Conservation (phyloP, 257 asterid genomes). For the Euphrasia confusa region DNA sequence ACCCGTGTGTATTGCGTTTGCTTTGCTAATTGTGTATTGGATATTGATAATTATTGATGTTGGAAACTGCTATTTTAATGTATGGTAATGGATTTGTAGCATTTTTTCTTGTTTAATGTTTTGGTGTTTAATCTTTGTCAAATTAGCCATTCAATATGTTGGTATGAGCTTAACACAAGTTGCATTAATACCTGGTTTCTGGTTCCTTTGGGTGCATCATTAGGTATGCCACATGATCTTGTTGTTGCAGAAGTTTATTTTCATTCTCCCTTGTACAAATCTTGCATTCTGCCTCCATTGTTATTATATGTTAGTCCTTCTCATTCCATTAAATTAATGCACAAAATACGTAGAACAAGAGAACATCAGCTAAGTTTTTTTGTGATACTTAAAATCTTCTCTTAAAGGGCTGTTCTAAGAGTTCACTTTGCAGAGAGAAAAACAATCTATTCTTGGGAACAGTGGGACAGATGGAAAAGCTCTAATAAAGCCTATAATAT, state of each 20-base stretch:
- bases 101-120: neutral
- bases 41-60: conserved; percentile 1
- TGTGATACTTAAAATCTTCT: conserved; percentile 15
- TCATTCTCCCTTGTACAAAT: conserved; percentile 2
- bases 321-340: neutral
- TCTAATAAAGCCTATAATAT: conserved; percentile 67
- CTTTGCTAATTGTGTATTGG: neutral
- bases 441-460: conserved; percentile 45
- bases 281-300: conserved; percentile 9
- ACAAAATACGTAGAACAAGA: conserved; percentile 12
- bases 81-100: neutral
- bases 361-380: conserved; percentile 14
- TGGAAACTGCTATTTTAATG: conserved; percentile 4
- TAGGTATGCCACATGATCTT: conserved; percentile 2
- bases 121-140: neutral
- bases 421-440: conserved; percentile 61
- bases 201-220: conserved; percentile 10
- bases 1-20: neutral
- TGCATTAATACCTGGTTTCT: conserved; percentile 13
- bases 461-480: conserved; percentile 58
- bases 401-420: conserved; percentile 20
- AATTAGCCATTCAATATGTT: conserved; percentile 13
- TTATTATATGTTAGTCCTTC: conserved; percentile 5
- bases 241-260: conserved; percentile 14
- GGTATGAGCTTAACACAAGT: conserved; percentile 2